These are phyloP conservation scores for Nicotiana otophora DNA, from an alignment of 257 asterid genomes.

Conservation along the genomic window DNA sequence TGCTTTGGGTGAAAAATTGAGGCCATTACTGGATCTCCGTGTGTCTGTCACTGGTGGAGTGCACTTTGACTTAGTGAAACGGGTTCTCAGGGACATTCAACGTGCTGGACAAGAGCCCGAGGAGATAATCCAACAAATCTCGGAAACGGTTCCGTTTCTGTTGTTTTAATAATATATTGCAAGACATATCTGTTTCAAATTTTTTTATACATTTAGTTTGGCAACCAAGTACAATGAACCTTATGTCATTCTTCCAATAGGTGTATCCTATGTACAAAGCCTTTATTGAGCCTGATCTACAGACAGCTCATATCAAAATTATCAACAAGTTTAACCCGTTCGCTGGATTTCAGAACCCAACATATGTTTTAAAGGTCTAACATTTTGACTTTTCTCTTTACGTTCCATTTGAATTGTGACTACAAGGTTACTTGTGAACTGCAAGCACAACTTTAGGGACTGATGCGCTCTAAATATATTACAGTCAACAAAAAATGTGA, in stretches of 20 bases:
- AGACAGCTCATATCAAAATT: slow-evolving; percentile 95
- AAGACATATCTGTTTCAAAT: background rate
- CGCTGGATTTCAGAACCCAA: slow-evolving; percentile 94
- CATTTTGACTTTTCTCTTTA: background rate
- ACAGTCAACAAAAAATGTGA: slow-evolving; percentile 70
- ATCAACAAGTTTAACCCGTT: slow-evolving; percentile 92
- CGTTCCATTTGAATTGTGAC: background rate
- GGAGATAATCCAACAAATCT: slow-evolving; percentile 95
- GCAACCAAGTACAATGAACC: background rate
- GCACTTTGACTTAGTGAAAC: slow-evolving; percentile 95
- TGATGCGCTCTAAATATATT: slow-evolving; percentile 2
- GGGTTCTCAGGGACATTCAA: slow-evolving; percentile 93
- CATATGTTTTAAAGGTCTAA: slow-evolving; percentile 77
- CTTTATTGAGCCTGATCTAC: slow-evolving; percentile 91
- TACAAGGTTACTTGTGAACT: background rate
- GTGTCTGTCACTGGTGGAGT: slow-evolving; percentile 99
- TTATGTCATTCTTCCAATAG: slow-evolving; percentile 35
- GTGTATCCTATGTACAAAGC: slow-evolving; percentile 99
- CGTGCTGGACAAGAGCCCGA: slow-evolving; percentile 99
- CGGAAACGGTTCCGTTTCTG: slow-evolving; percentile 64
- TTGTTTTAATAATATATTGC: background rate
- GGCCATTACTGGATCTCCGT: slow-evolving; percentile 89
- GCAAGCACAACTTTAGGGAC: slow-evolving; percentile 1
- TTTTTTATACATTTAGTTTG: background rate
- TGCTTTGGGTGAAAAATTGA: slow-evolving; percentile 84